Conservation (phyloP, 768 basidiomycete genomes). For the Hericium alpestre region DNA sequence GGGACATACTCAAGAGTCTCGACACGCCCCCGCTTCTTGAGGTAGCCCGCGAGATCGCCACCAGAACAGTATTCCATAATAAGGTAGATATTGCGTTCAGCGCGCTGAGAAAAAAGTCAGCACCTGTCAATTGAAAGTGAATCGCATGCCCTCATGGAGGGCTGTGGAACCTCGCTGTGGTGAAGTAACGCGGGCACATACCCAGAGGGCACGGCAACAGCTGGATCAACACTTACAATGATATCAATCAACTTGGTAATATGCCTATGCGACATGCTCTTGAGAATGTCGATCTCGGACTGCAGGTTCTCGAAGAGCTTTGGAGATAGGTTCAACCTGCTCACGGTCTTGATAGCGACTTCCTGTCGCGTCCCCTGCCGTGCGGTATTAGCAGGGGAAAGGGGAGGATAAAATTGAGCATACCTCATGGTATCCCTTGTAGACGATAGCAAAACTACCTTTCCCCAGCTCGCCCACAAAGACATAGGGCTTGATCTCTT, state of each 20-base stretch:
- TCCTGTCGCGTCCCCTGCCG: conserved; percentile 61
- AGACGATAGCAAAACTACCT: conserved; percentile 94
- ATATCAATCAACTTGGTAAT: conserved; percentile 91
- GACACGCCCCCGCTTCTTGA: conserved; percentile 93
- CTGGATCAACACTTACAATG: conserved; percentile 42
- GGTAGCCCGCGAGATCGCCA: conserved; percentile 91
- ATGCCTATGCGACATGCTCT: conserved; percentile 84
- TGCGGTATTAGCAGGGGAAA: not conserved
- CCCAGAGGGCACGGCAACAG: not conserved
- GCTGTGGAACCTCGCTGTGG: too few relatives aligned
- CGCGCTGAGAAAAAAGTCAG: conserved; percentile 33
- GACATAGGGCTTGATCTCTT: conserved; percentile 68
- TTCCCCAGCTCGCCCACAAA: conserved; percentile 71
- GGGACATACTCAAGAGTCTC: conserved; percentile 80
- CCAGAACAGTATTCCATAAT: conserved; percentile 98
- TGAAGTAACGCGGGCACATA: not conserved
- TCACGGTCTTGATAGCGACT: conserved; percentile 93
- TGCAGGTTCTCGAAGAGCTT: conserved; percentile 98
- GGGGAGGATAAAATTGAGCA: conserved; percentile 16
- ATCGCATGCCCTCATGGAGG: not conserved
- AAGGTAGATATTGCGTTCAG: conserved; percentile 77
- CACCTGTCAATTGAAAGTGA: not conserved
- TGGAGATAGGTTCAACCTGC: conserved; percentile 73
- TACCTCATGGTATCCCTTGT: conserved; percentile 86
- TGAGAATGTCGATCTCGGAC: conserved; percentile 94